These are phyloP conservation scores for Diaporthe humulicola DNA, from an alignment of 2,329 filamentous ascomycete genomes.

Conservation along the genomic window DNA sequence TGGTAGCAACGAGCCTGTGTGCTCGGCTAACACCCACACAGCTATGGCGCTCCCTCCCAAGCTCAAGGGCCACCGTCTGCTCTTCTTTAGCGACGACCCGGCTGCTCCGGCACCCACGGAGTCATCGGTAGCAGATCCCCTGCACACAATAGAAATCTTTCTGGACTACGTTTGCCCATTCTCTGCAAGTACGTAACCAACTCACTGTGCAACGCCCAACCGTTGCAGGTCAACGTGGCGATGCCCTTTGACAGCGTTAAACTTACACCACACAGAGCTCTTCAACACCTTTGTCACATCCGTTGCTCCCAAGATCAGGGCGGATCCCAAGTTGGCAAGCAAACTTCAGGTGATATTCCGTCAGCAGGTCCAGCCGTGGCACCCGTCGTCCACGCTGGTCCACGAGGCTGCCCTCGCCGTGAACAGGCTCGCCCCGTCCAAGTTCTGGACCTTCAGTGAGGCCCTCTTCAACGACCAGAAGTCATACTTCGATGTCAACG, in stretches of 20 bases:
- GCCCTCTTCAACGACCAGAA: constrained; percentile 76
- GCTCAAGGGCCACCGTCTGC: constrained; percentile 79
- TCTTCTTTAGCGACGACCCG: constrained; percentile 56
- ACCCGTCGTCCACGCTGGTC: constrained; percentile 84
- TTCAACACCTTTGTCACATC: constrained; percentile 81
- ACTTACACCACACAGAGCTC: constrained; percentile 55
- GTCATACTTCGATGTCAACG: constrained; percentile 85
- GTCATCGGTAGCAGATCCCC: constrained; percentile 53
- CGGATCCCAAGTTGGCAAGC: constrained; percentile 67
- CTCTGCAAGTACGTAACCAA: constrained; percentile 56
- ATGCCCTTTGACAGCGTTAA: neutral
- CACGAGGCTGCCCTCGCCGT: constrained; percentile 89
- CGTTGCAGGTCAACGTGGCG: neutral
- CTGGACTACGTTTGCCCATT: constrained; percentile 93
- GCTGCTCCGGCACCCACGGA: constrained; percentile 50
- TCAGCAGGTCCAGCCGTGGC: constrained; percentile 95
- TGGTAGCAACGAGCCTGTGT: neutral
- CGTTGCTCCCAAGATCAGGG: constrained; percentile 74
- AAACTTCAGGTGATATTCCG: constrained; percentile 85
- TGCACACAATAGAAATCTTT: constrained; percentile 75
- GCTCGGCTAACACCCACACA: constrained; percentile 18
- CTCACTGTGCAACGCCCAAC: neutral
- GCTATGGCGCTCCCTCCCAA: constrained; percentile 82
- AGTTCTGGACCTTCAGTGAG: constrained; percentile 85
- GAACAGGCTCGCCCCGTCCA: constrained; percentile 74